Evolutionary conservation across 805 yeast genomes (phyloP), one percentile per base, ranked within the genome.

Genomic region (Yarrowia divulgata): DNA sequence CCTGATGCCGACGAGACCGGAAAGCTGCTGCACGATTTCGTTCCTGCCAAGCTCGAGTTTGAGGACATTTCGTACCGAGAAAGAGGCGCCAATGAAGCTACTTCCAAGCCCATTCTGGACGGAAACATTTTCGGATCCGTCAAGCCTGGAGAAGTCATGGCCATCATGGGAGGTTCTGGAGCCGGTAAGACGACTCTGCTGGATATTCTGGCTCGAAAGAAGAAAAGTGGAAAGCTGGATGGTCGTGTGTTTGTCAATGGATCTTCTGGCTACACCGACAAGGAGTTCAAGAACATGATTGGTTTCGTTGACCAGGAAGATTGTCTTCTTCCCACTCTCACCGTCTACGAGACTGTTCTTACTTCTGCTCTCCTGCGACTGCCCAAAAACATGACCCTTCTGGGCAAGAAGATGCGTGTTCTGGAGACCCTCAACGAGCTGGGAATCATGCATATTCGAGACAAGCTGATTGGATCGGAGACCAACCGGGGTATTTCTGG

Each of bases 271-370:
- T 76, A 72, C 67, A 70, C 74, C 0, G 77, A 75, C 29, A 78
- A 79, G 8, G 84, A 86, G 49, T 89, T 85, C 77, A 84, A 85
- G 70, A 87, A 88, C 73, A 84, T 91, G 5, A 86, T 90, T 69
- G 99, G 98, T 0, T 95, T 93, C 82, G 99, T 95, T 8, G 98
- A 95, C 78, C 99, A 95, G 79, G 97, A 95, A 74, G 97, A 93
- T 76, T 89, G 86, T 72, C 81, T 95, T 69, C 84, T 95, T 71
- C 96, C 98, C 3, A 95, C 99, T 0, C 82, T 94, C 70, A 94
- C 99, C 0, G 99, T 95, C 3, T 95, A 90, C 76, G 99, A 95
- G 79, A 94, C 98, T 0, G 97, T 95, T 39, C 81, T 93, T 72
- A 93, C 93, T 76, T 90, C 97, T 81, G 98, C 99, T 0, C 79